phyloP scores from a whole-genome alignment of 305 asterid genomes.

The Fraxinus latifolia region DNA sequence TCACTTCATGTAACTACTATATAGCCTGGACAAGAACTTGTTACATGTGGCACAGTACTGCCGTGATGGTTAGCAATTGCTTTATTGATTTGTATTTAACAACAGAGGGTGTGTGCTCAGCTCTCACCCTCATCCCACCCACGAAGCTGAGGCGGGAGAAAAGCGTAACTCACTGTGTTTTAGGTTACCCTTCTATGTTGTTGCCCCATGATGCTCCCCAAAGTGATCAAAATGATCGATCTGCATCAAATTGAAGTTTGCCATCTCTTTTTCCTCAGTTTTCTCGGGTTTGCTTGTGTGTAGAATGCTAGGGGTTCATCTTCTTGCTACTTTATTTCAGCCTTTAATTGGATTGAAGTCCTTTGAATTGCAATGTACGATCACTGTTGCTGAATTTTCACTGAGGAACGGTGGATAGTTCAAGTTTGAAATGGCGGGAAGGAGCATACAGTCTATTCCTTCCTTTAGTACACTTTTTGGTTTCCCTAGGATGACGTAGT shows the following conservation, averaged over 20 bases:
- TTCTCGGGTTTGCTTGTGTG: not conserved
- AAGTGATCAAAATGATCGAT: not conserved
- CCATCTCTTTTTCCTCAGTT: not conserved
- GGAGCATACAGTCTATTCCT: not conserved
- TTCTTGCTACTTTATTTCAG: not conserved
- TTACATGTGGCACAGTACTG: not conserved
- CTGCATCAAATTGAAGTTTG: not conserved
- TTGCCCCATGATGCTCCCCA: not conserved
- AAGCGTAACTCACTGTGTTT: not conserved
- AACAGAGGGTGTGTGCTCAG: not conserved
- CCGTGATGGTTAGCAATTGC: not conserved
- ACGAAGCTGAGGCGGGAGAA: not conserved
- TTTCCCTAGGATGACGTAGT: not conserved
- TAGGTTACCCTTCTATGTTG: not conserved
- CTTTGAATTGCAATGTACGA: not conserved
- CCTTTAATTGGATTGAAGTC: not conserved
- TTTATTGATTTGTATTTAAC: not conserved
- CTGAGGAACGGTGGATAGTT: not conserved
- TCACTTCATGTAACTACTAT: not conserved
- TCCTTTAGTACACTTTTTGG: not conserved
- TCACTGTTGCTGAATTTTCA: not conserved
- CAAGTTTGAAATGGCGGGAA: not conserved
- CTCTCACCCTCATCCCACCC: not conserved
- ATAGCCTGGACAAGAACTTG: not conserved
- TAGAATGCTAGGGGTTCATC: not conserved